Evolutionary conservation across 2,329 filamentous ascomycete genomes (phyloP), one percentile per base, ranked within the genome.

Genomic region (Aspergillus pseudoterreus): DNA sequence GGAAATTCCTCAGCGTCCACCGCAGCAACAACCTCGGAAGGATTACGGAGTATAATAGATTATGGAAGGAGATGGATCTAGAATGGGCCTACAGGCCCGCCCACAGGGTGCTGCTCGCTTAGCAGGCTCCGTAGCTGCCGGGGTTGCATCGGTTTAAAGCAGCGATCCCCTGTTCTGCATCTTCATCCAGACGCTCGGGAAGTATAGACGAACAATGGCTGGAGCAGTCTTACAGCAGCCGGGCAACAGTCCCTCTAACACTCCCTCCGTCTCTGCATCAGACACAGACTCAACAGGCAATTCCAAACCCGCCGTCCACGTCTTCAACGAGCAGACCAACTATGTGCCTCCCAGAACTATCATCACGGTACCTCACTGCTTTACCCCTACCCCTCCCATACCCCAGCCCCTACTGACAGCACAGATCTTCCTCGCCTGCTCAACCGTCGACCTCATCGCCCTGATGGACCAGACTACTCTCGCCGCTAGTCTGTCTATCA

Each of bases 401-500:
- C 17, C 22, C 39, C 11, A 39, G 46, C 11, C 35, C 9, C n/a
- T 6, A 41, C 45, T 51, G 39, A 35, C 35, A 6, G 38, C 24
- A 9, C 43, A 82, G 79, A 81, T 82, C 55, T 83, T 83, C 55
- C 66, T 83, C 12, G 78, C 80, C 14, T 82, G 79, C 54, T 75
- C 80, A 42, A 80, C 72, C 19, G 77, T 82, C 51, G 80, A 83
- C 47, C 64, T 83, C 36, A 59, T 82, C 30, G 78, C 80, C 0
- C 67, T 82, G 45, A 81, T 82, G 70, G 80, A 82, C 60, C 80
- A 83, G 63, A 83, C 80, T 0, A 82, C 78, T 2, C 66, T 83
- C 30, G 80, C 80, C 0, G 73, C 77, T 12, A 81, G 78, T 67
- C 66, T 82, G 55, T 77, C 77, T 43, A 80, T 81, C 45, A 75